Base-by-base conservation (phyloP, 1,284 basidiomycete genomes). In the Stygiomarasmius scandens region DNA sequence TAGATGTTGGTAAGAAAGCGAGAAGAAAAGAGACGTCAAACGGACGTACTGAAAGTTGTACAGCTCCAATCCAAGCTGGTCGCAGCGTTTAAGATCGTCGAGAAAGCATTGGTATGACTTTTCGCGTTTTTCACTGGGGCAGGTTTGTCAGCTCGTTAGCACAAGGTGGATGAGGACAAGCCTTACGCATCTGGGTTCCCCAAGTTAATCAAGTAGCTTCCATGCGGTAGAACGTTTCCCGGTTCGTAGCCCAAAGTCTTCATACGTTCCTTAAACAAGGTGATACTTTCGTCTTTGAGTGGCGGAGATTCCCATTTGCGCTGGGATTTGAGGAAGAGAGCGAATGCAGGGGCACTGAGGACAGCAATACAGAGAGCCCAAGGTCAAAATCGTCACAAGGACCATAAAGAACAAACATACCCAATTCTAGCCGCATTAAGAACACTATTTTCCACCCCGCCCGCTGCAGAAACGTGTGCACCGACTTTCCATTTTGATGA, bases 161-260 rank as follows among this genome's bases (percentile, higher is more conserved):
- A 22, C 23, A 24, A 27, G 55, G 24, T 32, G 23, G 3, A 34
- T 45, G 44, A 49, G n/a, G 22, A 20, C 24, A 45, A 50, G 12
- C 72, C 87, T 58, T 56, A 91, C 90, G 64, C 64, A 61, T 94
- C 90, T 0, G 90, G 89, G 65, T 95, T 94, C 4, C 87, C 93
- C 0, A 95, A 77, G 67, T 95, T 95, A 58, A 95, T 83, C 27
- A 96, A 80, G 67, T 95, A 96, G 67, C 85, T 93, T 19, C 92
- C 92, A 62, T 95, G 93, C 0, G 92, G 92, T 3, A 95, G 74
- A 2, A 93, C 80, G 59, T 87, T 74, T 25, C 76, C 73, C 2
- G 81, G 71, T 0, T 78, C 73, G 65, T 92, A 93, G 0, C 81
- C 81, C 61, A 86, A 80, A 25, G 77, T 75, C 55, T 74, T 66